Conservation (phyloP, 2,329 filamentous ascomycete species). For the Scopulariopsis brevicaulis region DNA sequence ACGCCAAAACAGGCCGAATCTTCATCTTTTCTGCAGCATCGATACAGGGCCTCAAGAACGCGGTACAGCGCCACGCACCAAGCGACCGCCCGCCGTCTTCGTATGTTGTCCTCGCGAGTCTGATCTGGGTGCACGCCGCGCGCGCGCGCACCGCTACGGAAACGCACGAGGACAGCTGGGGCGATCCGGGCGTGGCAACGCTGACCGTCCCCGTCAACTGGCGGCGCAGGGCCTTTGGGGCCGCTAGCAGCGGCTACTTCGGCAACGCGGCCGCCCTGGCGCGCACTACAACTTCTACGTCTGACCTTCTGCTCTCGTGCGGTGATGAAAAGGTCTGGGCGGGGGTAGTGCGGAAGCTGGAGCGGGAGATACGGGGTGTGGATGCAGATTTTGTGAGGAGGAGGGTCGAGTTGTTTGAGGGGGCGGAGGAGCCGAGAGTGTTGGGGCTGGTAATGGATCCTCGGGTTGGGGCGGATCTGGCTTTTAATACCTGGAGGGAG, state of each 20-base stretch:
- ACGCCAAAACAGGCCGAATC: constrained; percentile 26
- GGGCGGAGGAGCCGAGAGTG: constrained; percentile 24
- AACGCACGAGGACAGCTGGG: not conserved
- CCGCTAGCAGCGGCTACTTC: constrained; percentile 19
- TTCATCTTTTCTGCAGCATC: constrained; percentile 24
- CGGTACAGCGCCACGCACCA: constrained; percentile 8
- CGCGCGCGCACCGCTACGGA: constrained; percentile 16
- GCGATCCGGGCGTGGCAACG: constrained; percentile 9
- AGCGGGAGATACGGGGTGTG: constrained; percentile 14
- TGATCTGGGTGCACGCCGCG: constrained; percentile 27
- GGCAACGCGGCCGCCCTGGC: constrained; percentile 30
- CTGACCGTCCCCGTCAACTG: constrained; percentile 30
- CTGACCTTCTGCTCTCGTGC: constrained; percentile 11
- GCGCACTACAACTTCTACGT: constrained; percentile 15
- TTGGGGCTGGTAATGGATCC: constrained; percentile 28
- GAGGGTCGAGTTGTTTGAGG: constrained; percentile 23
- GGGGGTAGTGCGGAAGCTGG: constrained; percentile 16
- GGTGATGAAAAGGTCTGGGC: constrained; percentile 14
- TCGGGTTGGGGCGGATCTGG: constrained; percentile 23
- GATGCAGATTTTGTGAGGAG: constrained; percentile 26
- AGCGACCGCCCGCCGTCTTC: constrained; percentile 17
- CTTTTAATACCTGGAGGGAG: constrained; percentile 32
- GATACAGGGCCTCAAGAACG: constrained; percentile 18
- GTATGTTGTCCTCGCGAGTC: constrained; percentile 25
- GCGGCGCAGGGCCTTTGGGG: constrained; percentile 20